Conservation (phyloP, 805 yeast species). For the Myxozyma mucilagina region DNA sequence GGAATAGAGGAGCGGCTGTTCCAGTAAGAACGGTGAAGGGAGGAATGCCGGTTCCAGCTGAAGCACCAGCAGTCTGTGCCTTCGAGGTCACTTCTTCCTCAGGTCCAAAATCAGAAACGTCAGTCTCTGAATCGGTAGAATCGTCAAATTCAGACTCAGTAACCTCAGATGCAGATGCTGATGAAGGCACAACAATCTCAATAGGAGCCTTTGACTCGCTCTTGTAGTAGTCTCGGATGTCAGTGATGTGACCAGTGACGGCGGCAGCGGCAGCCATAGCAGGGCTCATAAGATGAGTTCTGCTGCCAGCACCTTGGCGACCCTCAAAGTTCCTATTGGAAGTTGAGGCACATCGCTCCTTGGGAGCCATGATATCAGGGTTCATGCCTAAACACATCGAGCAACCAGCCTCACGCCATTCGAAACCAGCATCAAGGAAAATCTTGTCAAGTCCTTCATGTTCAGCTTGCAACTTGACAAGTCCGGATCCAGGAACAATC, state of each 20-base stretch:
- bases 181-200: conserved; percentile 41
- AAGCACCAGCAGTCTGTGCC: conserved; percentile 36
- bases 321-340: conserved; percentile 99
- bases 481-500: conserved; percentile 97
- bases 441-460: conserved; percentile 90
- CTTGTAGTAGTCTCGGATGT: conserved; percentile 76
- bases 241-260: conserved; percentile 83
- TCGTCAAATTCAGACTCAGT: conserved; percentile 40
- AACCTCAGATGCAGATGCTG: conserved; percentile 41
- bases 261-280: conserved; percentile 99
- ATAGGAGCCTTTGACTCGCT: conserved; percentile 61
- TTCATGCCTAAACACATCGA: conserved; percentile 99
- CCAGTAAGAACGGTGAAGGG: conserved; percentile 76
- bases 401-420: conserved; percentile 99
- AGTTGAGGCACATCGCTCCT: conserved; percentile 98
- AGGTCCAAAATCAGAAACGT: conserved; percentile 53
- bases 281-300: conserved; percentile 98
- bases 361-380: conserved; percentile 92
- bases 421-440: conserved; percentile 89
- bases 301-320: conserved; percentile 94
- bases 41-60: conserved; percentile 59
- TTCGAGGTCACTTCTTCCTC: conserved; percentile 32
- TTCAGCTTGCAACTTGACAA: conserved; percentile 92
- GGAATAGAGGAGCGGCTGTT: conserved; percentile 89
- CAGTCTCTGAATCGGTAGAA: conserved; percentile 61